Percentiles rank a stretch among this genome's conserved stretches.
phyloP scores from a whole-genome alignment of 2,329 filamentous ascomycete genomes.

The Fusarium armeniacum region DNA sequence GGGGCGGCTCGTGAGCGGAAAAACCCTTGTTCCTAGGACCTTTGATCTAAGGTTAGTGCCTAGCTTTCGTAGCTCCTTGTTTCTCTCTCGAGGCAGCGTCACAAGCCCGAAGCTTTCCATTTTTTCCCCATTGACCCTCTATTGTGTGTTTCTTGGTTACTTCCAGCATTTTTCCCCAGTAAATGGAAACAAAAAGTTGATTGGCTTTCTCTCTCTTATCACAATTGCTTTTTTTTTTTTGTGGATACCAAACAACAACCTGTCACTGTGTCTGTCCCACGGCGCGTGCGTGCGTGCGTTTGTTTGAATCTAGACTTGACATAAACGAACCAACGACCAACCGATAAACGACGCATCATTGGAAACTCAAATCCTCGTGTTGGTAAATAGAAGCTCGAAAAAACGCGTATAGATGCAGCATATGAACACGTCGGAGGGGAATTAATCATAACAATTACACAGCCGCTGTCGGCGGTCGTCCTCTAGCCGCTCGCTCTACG shows the following conservation, averaged over 20 bases:
- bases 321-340: constrained; percentile 18
- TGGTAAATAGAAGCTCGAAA: constrained; percentile 10
- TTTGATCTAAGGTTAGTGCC: constrained; percentile 12
- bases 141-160: not conserved
- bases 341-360: constrained; percentile 40
- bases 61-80: constrained; percentile 13
- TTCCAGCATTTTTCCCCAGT: not conserved
- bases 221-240: constrained; percentile 18
- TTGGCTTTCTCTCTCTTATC: constrained; percentile 1
- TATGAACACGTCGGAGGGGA: constrained; percentile 18
- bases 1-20: constrained; percentile 36
- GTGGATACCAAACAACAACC: constrained; percentile 22
- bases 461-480: not conserved
- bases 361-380: constrained; percentile 30
- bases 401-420: constrained; percentile 29
- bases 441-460: not conserved
- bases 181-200: not conserved
- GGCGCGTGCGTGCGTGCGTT: constrained; percentile 45
- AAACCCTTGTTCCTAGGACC: constrained; percentile 43
- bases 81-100: constrained; percentile 24
- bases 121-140: constrained; percentile 6
- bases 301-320: constrained; percentile 23
- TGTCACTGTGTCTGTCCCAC: constrained; percentile 13
- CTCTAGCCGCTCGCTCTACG: not conserved
- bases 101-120: constrained; percentile 31